Percentiles rank a stretch among this genome's conserved stretches.
phyloP scores from a whole-genome alignment of 1,284 basidiomycete species.

The Boletellus deceptivus region DNA sequence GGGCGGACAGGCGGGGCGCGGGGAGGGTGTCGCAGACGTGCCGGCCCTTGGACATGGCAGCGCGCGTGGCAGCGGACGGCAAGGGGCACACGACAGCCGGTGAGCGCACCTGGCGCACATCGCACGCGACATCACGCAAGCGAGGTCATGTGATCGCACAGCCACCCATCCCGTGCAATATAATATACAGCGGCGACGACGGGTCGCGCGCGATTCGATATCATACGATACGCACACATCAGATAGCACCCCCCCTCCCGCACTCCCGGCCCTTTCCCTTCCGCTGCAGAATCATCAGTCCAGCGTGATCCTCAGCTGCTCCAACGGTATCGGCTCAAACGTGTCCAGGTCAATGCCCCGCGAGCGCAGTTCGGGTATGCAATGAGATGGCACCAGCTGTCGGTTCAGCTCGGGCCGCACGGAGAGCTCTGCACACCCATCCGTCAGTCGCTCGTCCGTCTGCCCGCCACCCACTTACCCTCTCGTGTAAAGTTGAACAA shows the following conservation, averaged over 20 bases:
- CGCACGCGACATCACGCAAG: conserved; percentile 30
- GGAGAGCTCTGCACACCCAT: conserved; percentile 72
- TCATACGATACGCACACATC: conserved; percentile 37
- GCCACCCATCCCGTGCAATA: conserved; percentile 12
- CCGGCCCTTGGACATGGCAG: conserved; percentile 15
- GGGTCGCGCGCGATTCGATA: conserved; percentile 32
- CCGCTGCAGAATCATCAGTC: conserved; percentile 54
- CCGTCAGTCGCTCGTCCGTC: conserved; percentile 1
- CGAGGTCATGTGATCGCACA: conserved; percentile 13
- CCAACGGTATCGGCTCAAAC: conserved; percentile 93
- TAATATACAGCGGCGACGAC: conserved; percentile 23
- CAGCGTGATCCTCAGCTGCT: conserved; percentile 87
- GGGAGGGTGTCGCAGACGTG: conserved; percentile 75
- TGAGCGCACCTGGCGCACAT: conserved; percentile 3
- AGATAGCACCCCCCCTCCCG: conserved; percentile 23
- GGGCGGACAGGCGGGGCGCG: conserved; percentile 48
- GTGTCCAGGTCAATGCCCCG: conserved; percentile 87
- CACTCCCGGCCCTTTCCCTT: conserved; percentile 26
- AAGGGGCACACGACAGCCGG: too few species aligned
- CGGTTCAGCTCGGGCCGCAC: conserved; percentile 93
- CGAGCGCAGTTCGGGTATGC: conserved; percentile 83
- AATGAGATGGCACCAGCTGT: conserved; percentile 87
- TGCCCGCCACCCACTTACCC: conserved; percentile 54
- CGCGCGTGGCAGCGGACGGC: too few species aligned
- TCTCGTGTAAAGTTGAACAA: conserved; percentile 97